Conservation (phyloP, 2,329 filamentous ascomycete species). For the Penicillium sp. region DNA sequence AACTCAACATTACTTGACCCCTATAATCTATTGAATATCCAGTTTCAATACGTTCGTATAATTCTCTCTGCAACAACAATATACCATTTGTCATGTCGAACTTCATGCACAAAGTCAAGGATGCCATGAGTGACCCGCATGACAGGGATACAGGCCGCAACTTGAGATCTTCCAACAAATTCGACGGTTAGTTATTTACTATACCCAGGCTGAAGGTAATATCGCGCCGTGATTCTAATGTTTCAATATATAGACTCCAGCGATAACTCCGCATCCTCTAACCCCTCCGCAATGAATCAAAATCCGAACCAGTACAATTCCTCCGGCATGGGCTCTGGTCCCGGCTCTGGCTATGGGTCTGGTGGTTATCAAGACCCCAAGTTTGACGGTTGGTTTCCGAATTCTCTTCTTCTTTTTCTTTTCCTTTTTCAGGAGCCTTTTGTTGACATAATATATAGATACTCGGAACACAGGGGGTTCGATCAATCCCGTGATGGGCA, state of each 20-base stretch:
- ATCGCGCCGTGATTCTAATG: not conserved
- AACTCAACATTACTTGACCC: not conserved
- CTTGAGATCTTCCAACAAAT: too few species aligned
- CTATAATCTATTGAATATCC: too few species aligned
- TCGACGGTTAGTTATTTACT: too few species aligned
- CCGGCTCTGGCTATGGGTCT: not conserved
- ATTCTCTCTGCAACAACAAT: too few species aligned
- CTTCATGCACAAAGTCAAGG: constrained; percentile 19
- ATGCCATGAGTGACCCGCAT: constrained; percentile 9
- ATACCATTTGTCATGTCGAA: constrained; percentile 10
- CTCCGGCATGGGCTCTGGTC: not conserved
- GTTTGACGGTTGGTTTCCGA: too few species aligned
- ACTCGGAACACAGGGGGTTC: not conserved
- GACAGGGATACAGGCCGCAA: not conserved
- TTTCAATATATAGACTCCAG: not conserved
- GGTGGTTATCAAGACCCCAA: too few species aligned
- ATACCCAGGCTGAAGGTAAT: too few species aligned
- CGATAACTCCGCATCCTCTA: not conserved
- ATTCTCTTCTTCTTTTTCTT: not conserved
- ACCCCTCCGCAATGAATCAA: not conserved
- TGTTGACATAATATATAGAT: not conserved
- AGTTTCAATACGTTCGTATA: too few species aligned
- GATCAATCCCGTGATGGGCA: not conserved
- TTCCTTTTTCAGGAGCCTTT: not conserved
- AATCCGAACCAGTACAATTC: constrained; percentile 1